Evolutionary conservation across 75 land plant genomes (phyloP).

Genomic region (Picea sitchensis): DNA sequence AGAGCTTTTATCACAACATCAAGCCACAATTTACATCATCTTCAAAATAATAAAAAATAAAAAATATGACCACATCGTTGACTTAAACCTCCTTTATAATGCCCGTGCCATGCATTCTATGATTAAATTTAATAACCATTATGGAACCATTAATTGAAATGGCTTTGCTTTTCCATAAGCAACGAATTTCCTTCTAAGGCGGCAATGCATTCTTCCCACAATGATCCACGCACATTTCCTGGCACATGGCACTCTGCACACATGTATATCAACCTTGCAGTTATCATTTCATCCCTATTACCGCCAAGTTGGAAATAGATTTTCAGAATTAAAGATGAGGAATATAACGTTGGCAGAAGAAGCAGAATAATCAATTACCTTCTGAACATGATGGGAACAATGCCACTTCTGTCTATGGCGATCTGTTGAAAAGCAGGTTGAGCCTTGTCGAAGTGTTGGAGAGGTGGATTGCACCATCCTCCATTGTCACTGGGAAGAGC

Average conservation of each 20-base stretch:
- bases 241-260: constrained; percentile 12
- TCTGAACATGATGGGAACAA: constrained; percentile 18
- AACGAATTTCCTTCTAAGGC: too few species aligned
- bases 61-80: too few species aligned
- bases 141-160: too few species aligned
- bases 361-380: not conserved
- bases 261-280: not conserved
- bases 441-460: constrained; percentile 34
- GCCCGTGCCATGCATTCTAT: too few species aligned
- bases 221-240: too few species aligned
- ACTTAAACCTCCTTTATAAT: too few species aligned
- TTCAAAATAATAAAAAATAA: too few species aligned
- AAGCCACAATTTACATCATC: too few species aligned
- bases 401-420: constrained; percentile 15
- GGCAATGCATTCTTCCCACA: too few species aligned
- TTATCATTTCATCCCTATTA: not conserved
- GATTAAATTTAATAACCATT: too few species aligned
- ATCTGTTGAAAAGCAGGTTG: constrained; percentile 15
- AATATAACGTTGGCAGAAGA: not conserved
- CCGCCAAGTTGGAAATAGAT: not conserved
- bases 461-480: constrained; percentile 33
- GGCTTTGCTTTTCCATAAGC: too few species aligned
- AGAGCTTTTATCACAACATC: too few species aligned
- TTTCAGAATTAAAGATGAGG: not conserved
- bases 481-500: not conserved